A percentile compares a stretch with the other conserved stretches of the same genome.
These are phyloP conservation scores for Annulohypoxylon stygium DNA, from an alignment of 495 filamentous ascomycete species.

Conservation along the genomic window DNA sequence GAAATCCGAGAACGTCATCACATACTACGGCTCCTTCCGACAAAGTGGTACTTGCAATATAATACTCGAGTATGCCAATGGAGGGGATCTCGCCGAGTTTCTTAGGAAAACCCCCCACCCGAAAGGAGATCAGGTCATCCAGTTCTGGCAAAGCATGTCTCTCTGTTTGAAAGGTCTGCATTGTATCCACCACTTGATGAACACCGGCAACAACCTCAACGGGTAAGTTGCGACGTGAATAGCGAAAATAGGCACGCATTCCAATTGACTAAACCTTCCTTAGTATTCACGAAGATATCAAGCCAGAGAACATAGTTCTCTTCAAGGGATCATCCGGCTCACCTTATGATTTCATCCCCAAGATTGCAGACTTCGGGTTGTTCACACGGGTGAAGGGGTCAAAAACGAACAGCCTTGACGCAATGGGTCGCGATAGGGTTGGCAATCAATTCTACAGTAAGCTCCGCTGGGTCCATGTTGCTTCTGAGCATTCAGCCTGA, in stretches of 20 bases:
- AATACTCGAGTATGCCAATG: conserved; percentile 62
- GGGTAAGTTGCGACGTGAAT: conserved; percentile 3
- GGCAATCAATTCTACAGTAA: conserved; percentile 55
- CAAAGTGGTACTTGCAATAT: conserved; percentile 56
- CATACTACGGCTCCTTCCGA: conserved; percentile 59
- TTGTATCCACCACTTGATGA: conserved; percentile 53
- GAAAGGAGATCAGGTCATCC: conserved; percentile 51
- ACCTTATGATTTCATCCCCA: conserved; percentile 54
- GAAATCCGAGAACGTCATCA: conserved; percentile 53
- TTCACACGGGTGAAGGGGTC: conserved; percentile 49
- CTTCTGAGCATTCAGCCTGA: conserved; percentile 1
- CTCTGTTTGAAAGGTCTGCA: conserved; percentile 53
- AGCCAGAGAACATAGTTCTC: conserved; percentile 57
- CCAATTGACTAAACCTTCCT: conserved; percentile 37
- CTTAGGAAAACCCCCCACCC: conserved; percentile 46
- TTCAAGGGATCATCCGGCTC: conserved; percentile 41
- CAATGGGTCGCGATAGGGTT: conserved; percentile 47
- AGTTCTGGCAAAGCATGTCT: conserved; percentile 61
- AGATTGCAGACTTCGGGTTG: conserved; percentile 56
- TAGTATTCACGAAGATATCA: conserved; percentile 58
- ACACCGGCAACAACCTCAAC: conserved; percentile 16
- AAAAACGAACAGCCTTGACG: conserved; percentile 21
- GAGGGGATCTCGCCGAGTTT: conserved; percentile 58
- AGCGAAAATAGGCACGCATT: neutral
- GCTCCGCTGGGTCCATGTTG: neutral